These are phyloP conservation scores for Dothistroma pini DNA, from an alignment of 2,329 filamentous ascomycete genomes.

Conservation along the genomic window DNA sequence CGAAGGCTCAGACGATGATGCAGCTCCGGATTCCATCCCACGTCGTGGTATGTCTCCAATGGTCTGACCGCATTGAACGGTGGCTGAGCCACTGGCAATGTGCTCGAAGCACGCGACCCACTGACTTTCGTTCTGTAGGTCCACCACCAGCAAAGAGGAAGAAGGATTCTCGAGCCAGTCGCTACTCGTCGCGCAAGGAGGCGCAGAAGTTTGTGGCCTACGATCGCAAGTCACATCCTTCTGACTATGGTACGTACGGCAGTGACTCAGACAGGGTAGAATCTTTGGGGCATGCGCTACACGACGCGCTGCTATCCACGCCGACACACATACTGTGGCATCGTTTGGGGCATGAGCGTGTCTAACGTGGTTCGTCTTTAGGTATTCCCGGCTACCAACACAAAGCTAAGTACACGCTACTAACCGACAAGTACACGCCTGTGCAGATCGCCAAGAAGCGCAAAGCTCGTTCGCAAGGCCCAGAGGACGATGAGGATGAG, in stretches of 20 bases:
- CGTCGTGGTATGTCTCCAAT: neutral
- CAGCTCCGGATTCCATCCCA: neutral
- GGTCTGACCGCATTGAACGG: neutral
- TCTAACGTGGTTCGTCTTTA: too few species aligned
- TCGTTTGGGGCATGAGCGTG: too few species aligned
- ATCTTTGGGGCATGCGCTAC: neutral
- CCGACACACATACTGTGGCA: too few species aligned
- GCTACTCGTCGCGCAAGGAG: constrained; percentile 22
- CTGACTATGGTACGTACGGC: constrained; percentile 17
- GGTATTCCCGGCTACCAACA: constrained; percentile 20
- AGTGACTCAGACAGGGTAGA: neutral
- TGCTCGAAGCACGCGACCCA: neutral
- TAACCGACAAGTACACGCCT: neutral
- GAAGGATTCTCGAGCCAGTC: constrained; percentile 24
- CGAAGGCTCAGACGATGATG: neutral
- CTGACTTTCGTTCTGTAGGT: neutral
- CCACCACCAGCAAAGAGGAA: constrained; percentile 4
- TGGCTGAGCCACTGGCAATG: neutral
- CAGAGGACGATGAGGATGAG: constrained; percentile 3
- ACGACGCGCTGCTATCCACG: too few species aligned
- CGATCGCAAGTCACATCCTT: constrained; percentile 25
- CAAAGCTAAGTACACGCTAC: constrained; percentile 9
- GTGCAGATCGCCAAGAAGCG: constrained; percentile 7
- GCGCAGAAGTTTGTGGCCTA: constrained; percentile 26
- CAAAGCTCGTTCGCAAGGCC: neutral